phyloP scores from a whole-genome alignment of 2,329 filamentous ascomycete species.

The Neopestalotiopsis sp. region DNA sequence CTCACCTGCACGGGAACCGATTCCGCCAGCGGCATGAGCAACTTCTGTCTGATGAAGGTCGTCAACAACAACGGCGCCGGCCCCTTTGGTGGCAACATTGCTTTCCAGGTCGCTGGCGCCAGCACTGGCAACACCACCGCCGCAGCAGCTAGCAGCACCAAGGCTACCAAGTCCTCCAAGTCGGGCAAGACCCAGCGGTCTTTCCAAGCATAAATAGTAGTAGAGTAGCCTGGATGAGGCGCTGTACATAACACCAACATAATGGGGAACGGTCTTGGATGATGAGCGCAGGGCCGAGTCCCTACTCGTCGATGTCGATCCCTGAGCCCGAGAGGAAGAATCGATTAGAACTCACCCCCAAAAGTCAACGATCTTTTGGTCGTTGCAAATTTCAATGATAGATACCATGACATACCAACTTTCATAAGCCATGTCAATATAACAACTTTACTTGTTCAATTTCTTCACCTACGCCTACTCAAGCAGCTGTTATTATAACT shows the following conservation, averaged over 20 bases:
- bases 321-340: background rate
- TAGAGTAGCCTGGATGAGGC: background rate
- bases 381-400: no score
- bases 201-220: slow-evolving; percentile 1
- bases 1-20: slow-evolving; percentile 26
- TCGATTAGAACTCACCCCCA: no score
- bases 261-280: background rate
- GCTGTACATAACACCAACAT: background rate
- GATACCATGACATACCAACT: no score
- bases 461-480: no score
- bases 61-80: slow-evolving; percentile 27
- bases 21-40: slow-evolving; percentile 16
- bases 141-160: background rate
- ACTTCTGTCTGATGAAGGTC: slow-evolving; percentile 29
- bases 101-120: slow-evolving; percentile 27
- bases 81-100: slow-evolving; percentile 27
- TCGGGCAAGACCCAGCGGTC: slow-evolving; percentile 8
- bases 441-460: no score
- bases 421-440: no score
- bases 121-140: slow-evolving; percentile 1
- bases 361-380: no score
- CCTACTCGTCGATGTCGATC: background rate
- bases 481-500: no score
- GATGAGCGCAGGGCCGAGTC: background rate
- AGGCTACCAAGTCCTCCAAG: slow-evolving; percentile 3